Evolutionary conservation across 306 rosid species (phyloP).

Genomic region (Dryas octopetala): DNA sequence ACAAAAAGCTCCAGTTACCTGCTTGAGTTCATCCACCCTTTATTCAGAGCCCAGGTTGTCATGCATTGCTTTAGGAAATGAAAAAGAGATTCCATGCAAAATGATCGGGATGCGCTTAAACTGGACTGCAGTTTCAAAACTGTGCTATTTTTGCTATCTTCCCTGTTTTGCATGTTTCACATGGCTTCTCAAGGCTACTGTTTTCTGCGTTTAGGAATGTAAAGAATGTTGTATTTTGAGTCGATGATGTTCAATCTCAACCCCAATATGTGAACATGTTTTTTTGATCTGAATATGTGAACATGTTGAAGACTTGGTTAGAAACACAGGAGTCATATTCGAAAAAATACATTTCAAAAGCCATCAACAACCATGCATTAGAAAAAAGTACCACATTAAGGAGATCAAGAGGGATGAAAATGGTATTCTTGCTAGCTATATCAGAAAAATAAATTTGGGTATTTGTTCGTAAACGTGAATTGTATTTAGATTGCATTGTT

Average conservation of each 20-base stretch:
- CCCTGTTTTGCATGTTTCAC: constrained; percentile 14
- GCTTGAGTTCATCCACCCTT: constrained; percentile 43
- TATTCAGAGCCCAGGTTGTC: neutral
- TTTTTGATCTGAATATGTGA: no score
- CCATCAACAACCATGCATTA: no score
- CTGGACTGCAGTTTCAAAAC: constrained; percentile 1
- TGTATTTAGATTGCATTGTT: no score
- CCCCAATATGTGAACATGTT: no score
- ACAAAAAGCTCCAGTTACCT: constrained; percentile 77
- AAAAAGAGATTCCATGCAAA: neutral
- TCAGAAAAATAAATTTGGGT: no score
- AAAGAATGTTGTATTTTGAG: neutral
- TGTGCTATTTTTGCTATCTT: neutral
- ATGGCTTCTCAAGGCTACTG: constrained; percentile 9
- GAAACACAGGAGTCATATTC: no score
- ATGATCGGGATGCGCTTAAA: constrained; percentile 1
- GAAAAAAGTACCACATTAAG: no score
- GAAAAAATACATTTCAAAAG: no score
- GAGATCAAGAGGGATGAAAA: no score
- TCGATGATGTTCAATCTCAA: neutral
- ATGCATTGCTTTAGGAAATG: neutral
- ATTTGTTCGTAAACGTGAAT: no score
- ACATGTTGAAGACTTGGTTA: no score
- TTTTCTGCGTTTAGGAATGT: constrained; percentile 19
- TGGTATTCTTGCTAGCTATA: no score